A percentile compares a stretch with the other conserved stretches of the same genome.
phyloP scores from a whole-genome alignment of 208 protist species.

The Trypanosoma congolense region DNA sequence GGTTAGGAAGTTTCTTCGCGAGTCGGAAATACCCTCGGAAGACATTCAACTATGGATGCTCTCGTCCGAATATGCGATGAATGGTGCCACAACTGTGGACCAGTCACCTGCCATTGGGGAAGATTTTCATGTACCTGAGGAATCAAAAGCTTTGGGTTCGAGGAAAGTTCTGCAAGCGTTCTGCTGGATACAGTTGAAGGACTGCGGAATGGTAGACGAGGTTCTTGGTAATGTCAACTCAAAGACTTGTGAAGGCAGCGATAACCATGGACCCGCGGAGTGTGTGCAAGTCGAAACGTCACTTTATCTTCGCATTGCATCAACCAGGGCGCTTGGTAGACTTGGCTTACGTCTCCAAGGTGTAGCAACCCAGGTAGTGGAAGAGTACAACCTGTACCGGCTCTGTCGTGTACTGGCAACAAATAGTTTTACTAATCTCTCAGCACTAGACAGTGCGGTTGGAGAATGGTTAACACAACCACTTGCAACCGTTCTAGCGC shows the following conservation, averaged over 20 bases:
- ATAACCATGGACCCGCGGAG: not conserved
- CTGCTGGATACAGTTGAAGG: constrained; percentile 15
- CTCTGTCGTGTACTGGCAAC: constrained; percentile 21
- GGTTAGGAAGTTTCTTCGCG: constrained; percentile 7
- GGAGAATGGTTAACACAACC: constrained; percentile 22
- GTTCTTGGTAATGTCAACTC: not conserved
- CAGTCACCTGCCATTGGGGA: too few relatives aligned
- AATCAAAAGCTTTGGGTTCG: not conserved
- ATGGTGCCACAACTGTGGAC: too few relatives aligned
- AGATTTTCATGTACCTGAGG: not conserved
- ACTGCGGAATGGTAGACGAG: not conserved
- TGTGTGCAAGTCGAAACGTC: not conserved
- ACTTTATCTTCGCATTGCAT: constrained; percentile 1
- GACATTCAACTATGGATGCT: constrained; percentile 20
- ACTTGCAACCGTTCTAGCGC: constrained; percentile 15
- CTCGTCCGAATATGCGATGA: constrained; percentile 9
- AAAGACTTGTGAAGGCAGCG: not conserved
- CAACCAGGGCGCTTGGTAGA: not conserved
- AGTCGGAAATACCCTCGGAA: not conserved
- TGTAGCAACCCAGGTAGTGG: not conserved
- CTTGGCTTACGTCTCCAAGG: not conserved
- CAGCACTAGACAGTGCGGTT: constrained; percentile 13
- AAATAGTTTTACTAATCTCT: constrained; percentile 13
- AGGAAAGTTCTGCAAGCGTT: constrained; percentile 16
- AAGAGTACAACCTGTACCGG: constrained; percentile 26